Evolutionary conservation across 495 filamentous ascomycete genomes (phyloP).

Genomic region (Aspergillus kassunensis): DNA sequence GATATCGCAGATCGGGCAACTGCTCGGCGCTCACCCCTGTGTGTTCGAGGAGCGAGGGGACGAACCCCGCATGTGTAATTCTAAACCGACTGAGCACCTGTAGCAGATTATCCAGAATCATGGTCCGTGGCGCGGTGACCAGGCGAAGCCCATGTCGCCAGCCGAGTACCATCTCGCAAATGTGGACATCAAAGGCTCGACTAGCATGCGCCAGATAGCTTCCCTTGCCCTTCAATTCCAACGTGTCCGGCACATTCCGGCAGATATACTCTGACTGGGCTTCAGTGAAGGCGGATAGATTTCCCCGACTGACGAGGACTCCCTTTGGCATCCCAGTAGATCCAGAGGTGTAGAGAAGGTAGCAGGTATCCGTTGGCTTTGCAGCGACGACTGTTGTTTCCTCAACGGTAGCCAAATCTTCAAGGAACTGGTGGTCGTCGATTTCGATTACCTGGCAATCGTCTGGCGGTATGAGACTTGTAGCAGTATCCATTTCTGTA

Average conservation of each 20-base stretch:
- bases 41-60: conserved; percentile 22
- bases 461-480: neutral
- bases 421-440: neutral
- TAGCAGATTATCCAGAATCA: conserved; percentile 25
- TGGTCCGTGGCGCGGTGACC: conserved; percentile 21
- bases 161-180: conserved; percentile 25
- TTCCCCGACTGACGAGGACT: conserved; percentile 31
- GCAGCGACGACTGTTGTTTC: neutral
- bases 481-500: neutral
- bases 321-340: conserved; percentile 47
- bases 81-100: conserved; percentile 52
- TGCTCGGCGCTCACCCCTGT: conserved; percentile 16
- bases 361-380: conserved; percentile 20
- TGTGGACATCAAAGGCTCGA: neutral
- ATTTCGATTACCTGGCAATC: neutral
- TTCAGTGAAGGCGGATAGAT: conserved; percentile 3
- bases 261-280: neutral
- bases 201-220: neutral
- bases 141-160: conserved; percentile 26
- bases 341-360: conserved; percentile 45
- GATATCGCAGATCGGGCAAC: conserved; percentile 22
- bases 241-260: neutral
- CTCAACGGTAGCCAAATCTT: neutral
- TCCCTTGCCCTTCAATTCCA: neutral
- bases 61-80: conserved; percentile 59